A percentile compares a stretch with the other conserved stretches of the same genome.
These are phyloP conservation scores for Aspergillus diversus DNA, from an alignment of 495 filamentous ascomycete genomes.

Conservation along the genomic window DNA sequence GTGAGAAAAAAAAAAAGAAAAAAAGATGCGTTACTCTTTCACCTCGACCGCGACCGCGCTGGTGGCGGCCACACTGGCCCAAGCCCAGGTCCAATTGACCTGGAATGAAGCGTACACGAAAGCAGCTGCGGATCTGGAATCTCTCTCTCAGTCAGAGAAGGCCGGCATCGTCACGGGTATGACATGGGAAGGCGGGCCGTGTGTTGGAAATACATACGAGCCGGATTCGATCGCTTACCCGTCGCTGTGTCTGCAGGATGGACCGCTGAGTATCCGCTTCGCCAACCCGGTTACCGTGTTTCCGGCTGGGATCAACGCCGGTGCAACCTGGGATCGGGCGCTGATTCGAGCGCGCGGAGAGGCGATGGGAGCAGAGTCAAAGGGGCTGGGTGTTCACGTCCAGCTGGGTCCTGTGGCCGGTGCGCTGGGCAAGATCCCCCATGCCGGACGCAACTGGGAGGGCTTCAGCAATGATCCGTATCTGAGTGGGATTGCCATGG, in stretches of 20 bases:
- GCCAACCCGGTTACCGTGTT: conserved; percentile 58
- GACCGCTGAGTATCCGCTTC: conserved; percentile 53
- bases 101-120: conserved; percentile 17
- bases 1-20: not conserved
- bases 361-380: conserved; percentile 61
- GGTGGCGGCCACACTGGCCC: not conserved
- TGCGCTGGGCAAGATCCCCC: conserved; percentile 54
- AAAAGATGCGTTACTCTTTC: not conserved
- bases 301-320: conserved; percentile 58
- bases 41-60: not conserved
- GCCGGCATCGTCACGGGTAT: conserved; percentile 84
- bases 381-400: conserved; percentile 56
- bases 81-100: not conserved
- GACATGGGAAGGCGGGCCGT: conserved; percentile 70
- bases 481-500: conserved; percentile 57
- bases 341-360: conserved; percentile 67
- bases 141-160: conserved; percentile 75
- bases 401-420: conserved; percentile 57
- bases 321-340: conserved; percentile 69
- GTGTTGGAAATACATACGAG: conserved; percentile 73
- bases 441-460: conserved; percentile 70
- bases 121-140: conserved; percentile 4
- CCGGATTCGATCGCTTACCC: conserved; percentile 46
- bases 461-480: conserved; percentile 72
- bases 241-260: conserved; percentile 58